Base-by-base conservation (phyloP, 345 rosid species). In the Eucalyptus lansdowneana region DNA sequence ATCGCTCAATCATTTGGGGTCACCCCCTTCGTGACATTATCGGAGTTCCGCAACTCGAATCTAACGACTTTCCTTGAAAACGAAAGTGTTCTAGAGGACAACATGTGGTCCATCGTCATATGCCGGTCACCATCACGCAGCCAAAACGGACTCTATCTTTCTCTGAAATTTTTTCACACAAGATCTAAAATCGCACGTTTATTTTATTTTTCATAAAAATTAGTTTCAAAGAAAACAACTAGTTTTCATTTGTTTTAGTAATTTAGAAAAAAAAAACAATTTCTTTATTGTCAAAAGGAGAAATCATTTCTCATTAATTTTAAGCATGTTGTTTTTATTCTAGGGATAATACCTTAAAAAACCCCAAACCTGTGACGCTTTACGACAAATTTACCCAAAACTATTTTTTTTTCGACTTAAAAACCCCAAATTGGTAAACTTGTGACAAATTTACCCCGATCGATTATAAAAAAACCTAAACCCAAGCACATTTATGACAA, bases 271-370 rank as follows among this genome's bases (percentile, higher is more conserved):
- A 19, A 72, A 72, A 56, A 72, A 2, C 19, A 6, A 69, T 31
- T 17, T 34, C 42, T 7, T 34, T 17, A 25, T 17, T 5, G 1
- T 0, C 13, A 1, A 1, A 31, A 15, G 1, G 13, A 11, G 6
- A 34, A 72, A 6, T 69, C 81, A 22, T 37, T 72, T 10, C 6
- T 1, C 25, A 1, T 2, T 31, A 1, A 34, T 17, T 9, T 5
- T 8, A 9, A 69, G 44, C 21, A 5, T 9, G 9, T 34, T 69
- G 12, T 69, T 69, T 69, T 17, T 4, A 4, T 5, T 9, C 1
- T 10, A 5, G n/a, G n/a, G n/a, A n/a, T n/a, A n/a, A n/a, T n/a
- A n/a, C n/a, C n/a, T n/a, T n/a, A n/a, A n/a, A n/a, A n/a, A n/a
- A n/a, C n/a, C n/a, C n/a, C n/a, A n/a, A n/a, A n/a, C n/a, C n/a